A percentile compares a stretch with the other conserved stretches of the same genome.
These are phyloP conservation scores for Fusarium odoratissimum DNA, from an alignment of 2,329 filamentous ascomycete species.

Conservation along the genomic window DNA sequence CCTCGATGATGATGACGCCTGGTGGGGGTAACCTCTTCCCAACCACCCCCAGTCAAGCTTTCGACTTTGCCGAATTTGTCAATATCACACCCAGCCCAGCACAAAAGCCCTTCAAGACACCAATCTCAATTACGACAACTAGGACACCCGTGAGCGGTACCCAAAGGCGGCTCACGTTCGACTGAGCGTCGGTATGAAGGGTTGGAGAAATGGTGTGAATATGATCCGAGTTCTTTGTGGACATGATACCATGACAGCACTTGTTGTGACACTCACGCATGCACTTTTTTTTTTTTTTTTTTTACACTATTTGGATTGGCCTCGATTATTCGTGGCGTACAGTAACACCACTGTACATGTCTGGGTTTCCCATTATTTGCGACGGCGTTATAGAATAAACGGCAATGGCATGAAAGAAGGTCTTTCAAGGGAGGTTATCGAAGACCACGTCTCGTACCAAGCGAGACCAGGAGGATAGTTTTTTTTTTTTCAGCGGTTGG, in stretches of 20 bases:
- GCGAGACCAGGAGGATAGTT: slow-evolving; percentile 20
- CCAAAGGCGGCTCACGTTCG: slow-evolving; percentile 84
- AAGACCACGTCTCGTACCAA: slow-evolving; percentile 10
- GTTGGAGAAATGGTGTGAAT: slow-evolving; percentile 8
- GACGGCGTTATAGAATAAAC: slow-evolving; percentile 45
- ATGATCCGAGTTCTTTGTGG: slow-evolving; percentile 41
- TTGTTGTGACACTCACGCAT: slow-evolving; percentile 41
- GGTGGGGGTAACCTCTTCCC: slow-evolving; percentile 76
- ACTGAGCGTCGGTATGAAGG: slow-evolving; percentile 63
- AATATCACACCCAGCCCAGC: slow-evolving; percentile 97
- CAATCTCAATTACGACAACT: slow-evolving; percentile 63
- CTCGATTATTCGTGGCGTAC: slow-evolving; percentile 30
- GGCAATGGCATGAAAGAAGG: slow-evolving; percentile 37
- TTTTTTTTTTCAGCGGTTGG: slow-evolving; percentile 5
- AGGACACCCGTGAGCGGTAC: slow-evolving; percentile 73
- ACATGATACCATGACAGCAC: slow-evolving; percentile 54
- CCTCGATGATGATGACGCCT: slow-evolving; percentile 90
- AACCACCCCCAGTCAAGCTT: slow-evolving; percentile 82
- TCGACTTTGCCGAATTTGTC: slow-evolving; percentile 97
- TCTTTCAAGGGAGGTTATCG: slow-evolving; percentile 19
- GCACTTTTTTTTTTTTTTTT: slow-evolving; percentile 15
- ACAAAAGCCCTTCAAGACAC: slow-evolving; percentile 89
- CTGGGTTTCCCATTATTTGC: slow-evolving; percentile 33
- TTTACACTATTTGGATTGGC: slow-evolving; percentile 29
- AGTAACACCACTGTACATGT: slow-evolving; percentile 29